phyloP scores from a whole-genome alignment of 176 grass and related monocot genomes.

The Oryza rufipogon region DNA sequence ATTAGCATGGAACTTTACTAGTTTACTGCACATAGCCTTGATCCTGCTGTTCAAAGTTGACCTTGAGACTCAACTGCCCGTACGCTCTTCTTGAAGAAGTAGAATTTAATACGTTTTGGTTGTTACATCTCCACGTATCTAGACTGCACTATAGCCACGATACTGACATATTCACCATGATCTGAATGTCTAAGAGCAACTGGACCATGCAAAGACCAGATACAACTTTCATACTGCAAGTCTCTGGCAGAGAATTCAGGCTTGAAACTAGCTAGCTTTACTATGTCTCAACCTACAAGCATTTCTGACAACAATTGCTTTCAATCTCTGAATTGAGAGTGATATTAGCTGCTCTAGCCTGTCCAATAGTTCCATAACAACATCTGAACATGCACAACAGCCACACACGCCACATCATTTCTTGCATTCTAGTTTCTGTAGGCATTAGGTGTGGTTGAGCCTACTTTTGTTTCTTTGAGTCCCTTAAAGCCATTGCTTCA shows the following conservation, averaged over 20 bases:
- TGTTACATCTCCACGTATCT: neutral
- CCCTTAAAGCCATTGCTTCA: neutral
- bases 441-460: constrained; percentile 17
- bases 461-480: neutral
- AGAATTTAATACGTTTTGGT: neutral
- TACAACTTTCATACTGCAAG: neutral
- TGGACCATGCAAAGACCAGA: neutral
- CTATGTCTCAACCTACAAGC: too few species aligned
- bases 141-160: neutral
- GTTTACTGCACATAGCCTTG: neutral
- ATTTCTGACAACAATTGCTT: too few species aligned
- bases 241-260: neutral
- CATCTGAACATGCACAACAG: neutral
- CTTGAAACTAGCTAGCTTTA: too few species aligned
- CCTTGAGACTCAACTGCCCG: neutral
- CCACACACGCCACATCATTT: neutral
- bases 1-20: neutral
- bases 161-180: neutral
- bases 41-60: neutral
- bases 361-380: neutral
- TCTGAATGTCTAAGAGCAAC: neutral
- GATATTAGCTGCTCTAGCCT: neutral
- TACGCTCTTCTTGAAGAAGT: neutral
- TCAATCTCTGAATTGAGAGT: neutral
- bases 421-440: constrained; percentile 7